These are phyloP conservation scores for Nicotiana rustica DNA, from an alignment of 305 asterid species.

Conservation along the genomic window DNA sequence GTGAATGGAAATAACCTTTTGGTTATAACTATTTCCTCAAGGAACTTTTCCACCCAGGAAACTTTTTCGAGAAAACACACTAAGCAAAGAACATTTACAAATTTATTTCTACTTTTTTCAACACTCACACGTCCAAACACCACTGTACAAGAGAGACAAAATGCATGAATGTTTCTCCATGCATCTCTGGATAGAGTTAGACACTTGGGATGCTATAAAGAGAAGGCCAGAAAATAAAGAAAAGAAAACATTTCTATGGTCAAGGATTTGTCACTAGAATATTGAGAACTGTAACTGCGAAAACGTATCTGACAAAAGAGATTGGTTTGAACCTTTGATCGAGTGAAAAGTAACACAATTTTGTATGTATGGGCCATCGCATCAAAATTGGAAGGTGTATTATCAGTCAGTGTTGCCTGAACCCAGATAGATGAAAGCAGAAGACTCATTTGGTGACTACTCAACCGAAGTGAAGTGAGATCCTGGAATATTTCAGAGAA, in stretches of 20 bases:
- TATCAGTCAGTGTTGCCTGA: constrained; percentile 54
- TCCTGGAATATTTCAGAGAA: constrained; percentile 42
- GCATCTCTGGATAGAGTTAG: constrained; percentile 25
- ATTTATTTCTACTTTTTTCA: background rate
- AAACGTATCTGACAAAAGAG: background rate
- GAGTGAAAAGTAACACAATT: constrained; percentile 52
- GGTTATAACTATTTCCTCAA: background rate
- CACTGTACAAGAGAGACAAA: constrained; percentile 11
- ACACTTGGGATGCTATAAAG: constrained; percentile 27
- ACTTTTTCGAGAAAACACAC: constrained; percentile 5
- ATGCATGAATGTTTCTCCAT: constrained; percentile 1
- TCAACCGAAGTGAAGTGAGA: constrained; percentile 52
- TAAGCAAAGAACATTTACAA: background rate
- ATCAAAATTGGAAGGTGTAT: constrained; percentile 56
- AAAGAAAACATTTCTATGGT: background rate
- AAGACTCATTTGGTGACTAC: constrained; percentile 60
- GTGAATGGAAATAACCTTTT: constrained; percentile 17
- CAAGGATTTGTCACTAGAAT: constrained; percentile 29
- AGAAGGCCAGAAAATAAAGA: background rate
- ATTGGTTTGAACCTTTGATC: constrained; percentile 53
- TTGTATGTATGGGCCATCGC: constrained; percentile 61
- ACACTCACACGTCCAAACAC: constrained; percentile 20
- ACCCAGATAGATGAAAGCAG: constrained; percentile 65
- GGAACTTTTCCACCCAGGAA: background rate
- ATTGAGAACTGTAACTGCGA: constrained; percentile 20